Percentiles rank a stretch among this genome's conserved stretches.
These are phyloP conservation scores for Begonia masoniana DNA, from an alignment of 306 rosid species.

Conservation along the genomic window DNA sequence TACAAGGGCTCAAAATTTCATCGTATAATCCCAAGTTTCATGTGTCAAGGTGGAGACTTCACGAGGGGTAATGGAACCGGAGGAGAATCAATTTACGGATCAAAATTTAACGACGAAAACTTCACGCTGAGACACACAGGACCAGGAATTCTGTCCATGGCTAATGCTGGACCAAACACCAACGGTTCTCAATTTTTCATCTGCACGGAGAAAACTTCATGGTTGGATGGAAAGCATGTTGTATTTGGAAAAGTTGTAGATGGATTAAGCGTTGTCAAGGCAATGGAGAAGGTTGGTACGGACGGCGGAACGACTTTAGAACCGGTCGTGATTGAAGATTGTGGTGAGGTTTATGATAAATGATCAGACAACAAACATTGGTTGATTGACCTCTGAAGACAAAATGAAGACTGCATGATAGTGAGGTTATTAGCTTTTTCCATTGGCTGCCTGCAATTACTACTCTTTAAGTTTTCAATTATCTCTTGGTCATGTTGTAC, in stretches of 20 bases:
- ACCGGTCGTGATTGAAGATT: slow-evolving; percentile 60
- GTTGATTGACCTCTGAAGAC: too few species aligned
- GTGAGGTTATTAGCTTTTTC: too few species aligned
- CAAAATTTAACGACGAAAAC: slow-evolving; percentile 59
- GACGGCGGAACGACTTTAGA: slow-evolving; percentile 36
- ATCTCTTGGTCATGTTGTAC: too few species aligned
- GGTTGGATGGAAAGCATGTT: slow-evolving; percentile 88
- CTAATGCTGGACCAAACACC: slow-evolving; percentile 61
- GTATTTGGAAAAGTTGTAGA: slow-evolving; percentile 87
- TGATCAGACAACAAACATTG: too few species aligned
- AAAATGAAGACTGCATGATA: too few species aligned
- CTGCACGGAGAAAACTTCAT: slow-evolving; percentile 38
- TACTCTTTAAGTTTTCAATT: too few species aligned
- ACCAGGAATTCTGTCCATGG: slow-evolving; percentile 82
- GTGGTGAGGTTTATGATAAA: slow-evolving; percentile 42
- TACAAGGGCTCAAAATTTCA: slow-evolving; percentile 67
- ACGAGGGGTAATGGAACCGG: slow-evolving; percentile 75
- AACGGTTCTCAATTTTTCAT: slow-evolving; percentile 89
- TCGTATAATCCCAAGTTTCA: slow-evolving; percentile 63
- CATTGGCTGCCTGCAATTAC: too few species aligned
- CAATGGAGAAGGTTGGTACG: slow-evolving; percentile 76
- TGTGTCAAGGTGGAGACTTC: slow-evolving; percentile 94
- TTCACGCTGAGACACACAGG: slow-evolving; percentile 64
- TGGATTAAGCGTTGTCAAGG: slow-evolving; percentile 48
- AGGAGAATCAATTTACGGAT: slow-evolving; percentile 80